phyloP scores from a whole-genome alignment of 2,329 filamentous ascomycete genomes.

The Alternaria sp. region DNA sequence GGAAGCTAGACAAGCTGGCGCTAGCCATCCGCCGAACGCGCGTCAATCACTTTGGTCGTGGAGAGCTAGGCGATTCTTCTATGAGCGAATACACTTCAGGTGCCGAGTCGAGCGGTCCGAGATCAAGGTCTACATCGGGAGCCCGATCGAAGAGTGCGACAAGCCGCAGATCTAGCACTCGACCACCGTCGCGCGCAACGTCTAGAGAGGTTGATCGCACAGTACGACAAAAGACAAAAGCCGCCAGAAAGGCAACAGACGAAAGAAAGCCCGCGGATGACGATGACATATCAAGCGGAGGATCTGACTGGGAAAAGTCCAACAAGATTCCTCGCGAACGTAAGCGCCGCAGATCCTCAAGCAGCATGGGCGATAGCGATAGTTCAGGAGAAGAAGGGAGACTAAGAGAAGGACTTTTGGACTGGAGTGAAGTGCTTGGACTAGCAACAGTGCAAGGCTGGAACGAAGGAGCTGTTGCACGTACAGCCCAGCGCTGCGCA shows the following conservation, averaged over 20 bases:
- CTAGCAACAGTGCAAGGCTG: constrained; percentile 79
- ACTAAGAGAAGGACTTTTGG: constrained; percentile 45
- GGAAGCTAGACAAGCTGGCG: constrained; percentile 72
- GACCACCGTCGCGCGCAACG: constrained; percentile 18
- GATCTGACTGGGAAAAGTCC: constrained; percentile 22
- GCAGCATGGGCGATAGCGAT: constrained; percentile 12
- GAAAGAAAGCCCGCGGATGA: constrained; percentile 2
- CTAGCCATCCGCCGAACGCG: constrained; percentile 72
- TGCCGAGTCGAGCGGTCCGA: constrained; percentile 26
- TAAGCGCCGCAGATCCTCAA: constrained; percentile 23
- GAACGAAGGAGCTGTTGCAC: constrained; percentile 66
- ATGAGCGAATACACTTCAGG: constrained; percentile 39
- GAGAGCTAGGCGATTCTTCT: constrained; percentile 34
- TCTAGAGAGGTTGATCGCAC: not conserved
- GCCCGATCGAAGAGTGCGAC: constrained; percentile 16
- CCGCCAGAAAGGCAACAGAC: not conserved
- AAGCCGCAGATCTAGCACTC: constrained; percentile 13
- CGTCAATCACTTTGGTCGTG: constrained; percentile 54
- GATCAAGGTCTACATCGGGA: constrained; percentile 22
- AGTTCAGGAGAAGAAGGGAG: constrained; percentile 18
- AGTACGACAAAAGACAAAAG: not conserved
- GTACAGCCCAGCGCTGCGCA: constrained; percentile 76
- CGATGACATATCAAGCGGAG: constrained; percentile 43
- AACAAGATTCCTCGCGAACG: not conserved
- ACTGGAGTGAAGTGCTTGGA: constrained; percentile 87